Percentiles rank a stretch among this genome's conserved stretches.
Conservation (phyloP, 192 early-diverging fungal genomes). For the Pilobolus umbonatus region DNA sequence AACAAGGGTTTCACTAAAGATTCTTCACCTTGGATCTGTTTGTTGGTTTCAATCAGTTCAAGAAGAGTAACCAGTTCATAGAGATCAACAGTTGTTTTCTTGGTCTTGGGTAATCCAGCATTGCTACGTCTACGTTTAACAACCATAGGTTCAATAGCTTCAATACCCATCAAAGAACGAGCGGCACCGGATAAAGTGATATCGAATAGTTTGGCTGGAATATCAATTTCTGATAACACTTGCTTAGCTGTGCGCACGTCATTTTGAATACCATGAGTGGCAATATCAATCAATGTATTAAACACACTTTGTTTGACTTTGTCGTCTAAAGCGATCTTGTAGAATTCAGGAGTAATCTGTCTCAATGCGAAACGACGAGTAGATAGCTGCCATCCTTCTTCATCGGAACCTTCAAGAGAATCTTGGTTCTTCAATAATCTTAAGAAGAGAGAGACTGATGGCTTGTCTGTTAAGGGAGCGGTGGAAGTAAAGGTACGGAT, state of each 20-base stretch:
- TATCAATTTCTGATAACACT: conserved; percentile 36
- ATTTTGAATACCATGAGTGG: conserved; percentile 45
- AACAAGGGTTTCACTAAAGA: conserved; percentile 67
- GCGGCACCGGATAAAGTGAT: not conserved
- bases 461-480: conserved; percentile 45
- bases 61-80: conserved; percentile 61
- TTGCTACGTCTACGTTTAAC: conserved; percentile 17
- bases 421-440: conserved; percentile 43
- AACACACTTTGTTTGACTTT: conserved; percentile 47
- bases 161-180: not conserved
- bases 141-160: not conserved
- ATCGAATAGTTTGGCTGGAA: conserved; percentile 28
- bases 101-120: conserved; percentile 5
- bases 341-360: conserved; percentile 41
- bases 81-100: conserved; percentile 35
- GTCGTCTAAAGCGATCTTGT: conserved; percentile 26
- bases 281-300: conserved; percentile 43
- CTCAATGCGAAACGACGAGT: conserved; percentile 42
- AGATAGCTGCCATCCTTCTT: conserved; percentile 38
- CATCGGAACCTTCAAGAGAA: conserved; percentile 31
- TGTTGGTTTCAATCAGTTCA: conserved; percentile 74
- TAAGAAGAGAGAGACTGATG: conserved; percentile 45
- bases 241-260: conserved; percentile 43
- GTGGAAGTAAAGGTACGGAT: conserved; percentile 51
- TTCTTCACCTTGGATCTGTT: conserved; percentile 42